These are phyloP conservation scores for Butyriboletus loyo DNA, from an alignment of 768 basidiomycete genomes.

Conservation along the genomic window DNA sequence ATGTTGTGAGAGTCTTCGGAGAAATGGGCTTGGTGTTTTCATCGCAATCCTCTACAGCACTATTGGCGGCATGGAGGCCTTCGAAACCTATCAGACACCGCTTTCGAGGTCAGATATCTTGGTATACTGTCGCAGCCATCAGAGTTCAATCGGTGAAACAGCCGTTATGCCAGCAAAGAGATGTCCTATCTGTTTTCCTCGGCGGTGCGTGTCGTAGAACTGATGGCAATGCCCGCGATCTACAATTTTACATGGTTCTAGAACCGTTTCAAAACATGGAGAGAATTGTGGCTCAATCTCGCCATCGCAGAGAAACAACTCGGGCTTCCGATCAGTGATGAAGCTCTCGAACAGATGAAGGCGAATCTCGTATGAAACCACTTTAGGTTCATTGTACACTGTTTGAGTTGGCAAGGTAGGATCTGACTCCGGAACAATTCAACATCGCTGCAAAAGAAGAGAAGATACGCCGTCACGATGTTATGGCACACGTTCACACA, in stretches of 20 bases:
- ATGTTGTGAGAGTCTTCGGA: neutral
- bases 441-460: constrained; percentile 90
- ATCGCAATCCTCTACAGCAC: neutral
- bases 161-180: constrained; percentile 99
- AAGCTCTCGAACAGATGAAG: constrained; percentile 93
- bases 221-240: neutral
- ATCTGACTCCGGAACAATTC: constrained; percentile 86
- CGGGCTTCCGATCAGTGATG: constrained; percentile 83
- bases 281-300: constrained; percentile 92
- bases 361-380: constrained; percentile 65
- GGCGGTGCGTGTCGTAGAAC: constrained; percentile 50
- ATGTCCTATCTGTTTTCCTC: constrained; percentile 98
- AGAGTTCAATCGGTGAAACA: constrained; percentile 30
- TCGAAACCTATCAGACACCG: constrained; percentile 77
- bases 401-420: constrained; percentile 39
- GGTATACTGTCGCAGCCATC: neutral
- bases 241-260: constrained; percentile 29
- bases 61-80: constrained; percentile 48
- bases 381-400: neutral
- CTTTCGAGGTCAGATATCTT: constrained; percentile 60
- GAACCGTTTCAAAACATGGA: constrained; percentile 96
- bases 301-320: constrained; percentile 96
- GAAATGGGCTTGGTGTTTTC: too few species aligned
- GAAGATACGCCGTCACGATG: constrained; percentile 96
- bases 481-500: constrained; percentile 99